Conservation (phyloP, 208 protist species). For the Crithidia acanthocephali region DNA sequence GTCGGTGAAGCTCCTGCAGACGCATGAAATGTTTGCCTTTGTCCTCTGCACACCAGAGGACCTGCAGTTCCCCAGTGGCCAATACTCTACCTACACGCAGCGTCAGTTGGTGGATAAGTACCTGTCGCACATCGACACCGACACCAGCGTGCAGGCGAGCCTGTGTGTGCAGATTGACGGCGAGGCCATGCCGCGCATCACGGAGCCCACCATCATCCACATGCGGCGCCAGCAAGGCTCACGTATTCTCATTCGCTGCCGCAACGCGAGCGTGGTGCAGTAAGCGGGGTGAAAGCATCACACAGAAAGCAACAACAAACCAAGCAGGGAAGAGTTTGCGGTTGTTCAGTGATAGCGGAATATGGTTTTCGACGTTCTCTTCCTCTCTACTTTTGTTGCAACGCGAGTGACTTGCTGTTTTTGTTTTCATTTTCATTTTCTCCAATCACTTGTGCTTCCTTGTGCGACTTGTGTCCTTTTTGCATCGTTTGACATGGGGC, state of each 20-base stretch:
- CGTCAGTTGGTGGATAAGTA: conserved; percentile 31
- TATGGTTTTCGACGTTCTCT: no score
- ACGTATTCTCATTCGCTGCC: conserved; percentile 64
- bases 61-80: conserved; percentile 31
- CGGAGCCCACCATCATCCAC: conserved; percentile 63
- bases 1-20: conserved; percentile 67
- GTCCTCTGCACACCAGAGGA: conserved; percentile 80
- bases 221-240: conserved; percentile 35
- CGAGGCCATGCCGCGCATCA: conserved; percentile 64
- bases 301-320: no score
- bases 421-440: no score
- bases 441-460: no score
- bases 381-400: no score
- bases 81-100: conserved; percentile 37
- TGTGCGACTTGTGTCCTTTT: no score
- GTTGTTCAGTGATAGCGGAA: no score
- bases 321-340: neutral
- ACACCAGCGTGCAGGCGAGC: conserved; percentile 35
- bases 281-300: no score
- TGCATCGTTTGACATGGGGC: no score
- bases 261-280: conserved; percentile 57
- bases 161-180: conserved; percentile 83
- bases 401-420: no score
- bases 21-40: conserved; percentile 72
- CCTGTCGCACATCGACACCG: conserved; percentile 17